A percentile compares a stretch with the other conserved stretches of the same genome.
phyloP scores from a whole-genome alignment of 768 basidiomycete genomes.

The Termitomyces sp. region DNA sequence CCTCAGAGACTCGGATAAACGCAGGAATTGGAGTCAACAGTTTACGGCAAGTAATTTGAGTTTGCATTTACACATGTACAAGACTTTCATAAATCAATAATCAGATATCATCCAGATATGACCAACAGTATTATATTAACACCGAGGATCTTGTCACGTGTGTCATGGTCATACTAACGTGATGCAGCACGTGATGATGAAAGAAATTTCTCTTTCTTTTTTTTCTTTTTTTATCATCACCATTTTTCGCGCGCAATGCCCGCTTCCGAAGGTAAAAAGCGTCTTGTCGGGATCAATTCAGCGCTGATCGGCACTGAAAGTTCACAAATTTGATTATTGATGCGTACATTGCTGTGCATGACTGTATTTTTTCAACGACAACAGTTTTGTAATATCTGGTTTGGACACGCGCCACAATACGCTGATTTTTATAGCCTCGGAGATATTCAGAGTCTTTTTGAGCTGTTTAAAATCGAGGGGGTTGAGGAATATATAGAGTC shows the following conservation, averaged over 20 bases:
- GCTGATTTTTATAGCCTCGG: not conserved
- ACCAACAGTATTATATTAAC: not conserved
- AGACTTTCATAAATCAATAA: too few relatives aligned
- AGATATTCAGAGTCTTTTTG: not conserved
- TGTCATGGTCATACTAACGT: too few relatives aligned
- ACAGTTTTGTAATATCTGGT: not conserved
- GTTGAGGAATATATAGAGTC: not conserved
- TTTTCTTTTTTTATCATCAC: not conserved
- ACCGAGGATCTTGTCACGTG: not conserved
- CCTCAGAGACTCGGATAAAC: not conserved
- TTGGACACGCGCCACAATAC: not conserved
- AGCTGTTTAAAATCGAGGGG: not conserved
- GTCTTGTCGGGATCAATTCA: not conserved
- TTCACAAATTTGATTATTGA: not conserved
- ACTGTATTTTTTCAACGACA: not conserved
- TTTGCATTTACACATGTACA: too few relatives aligned
- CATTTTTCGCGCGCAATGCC: not conserved
- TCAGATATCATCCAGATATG: not conserved
- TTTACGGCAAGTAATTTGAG: not conserved
- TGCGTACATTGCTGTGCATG: not conserved
- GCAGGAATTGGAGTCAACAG: not conserved
- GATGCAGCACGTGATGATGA: not conserved
- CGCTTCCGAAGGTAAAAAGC: not conserved
- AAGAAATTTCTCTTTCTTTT: not conserved
- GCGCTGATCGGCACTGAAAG: not conserved